Evolutionary conservation across 805 yeast genomes (phyloP), one percentile per base, ranked within the genome.

Genomic region (Barnettozyma californica): DNA sequence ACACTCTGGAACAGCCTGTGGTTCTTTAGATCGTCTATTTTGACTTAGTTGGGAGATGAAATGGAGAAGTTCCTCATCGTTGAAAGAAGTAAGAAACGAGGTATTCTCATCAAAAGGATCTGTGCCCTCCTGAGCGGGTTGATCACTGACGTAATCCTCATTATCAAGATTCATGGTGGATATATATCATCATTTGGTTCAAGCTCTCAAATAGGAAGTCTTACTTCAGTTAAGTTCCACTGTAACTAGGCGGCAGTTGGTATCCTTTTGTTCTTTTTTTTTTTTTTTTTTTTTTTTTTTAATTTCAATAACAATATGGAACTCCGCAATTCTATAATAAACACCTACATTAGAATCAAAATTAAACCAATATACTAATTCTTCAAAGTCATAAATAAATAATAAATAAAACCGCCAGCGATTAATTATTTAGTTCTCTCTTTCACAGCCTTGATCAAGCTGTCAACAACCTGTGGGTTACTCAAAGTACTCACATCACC

Each of bases 401-500:
- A 20, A 25, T 25, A 40, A 41, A 29, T 31, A 41, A 31, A 27
- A 29, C 44, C 33, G 34, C 34, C 37, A 19, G 29, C 31, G 25
- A 45, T 29, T 38, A 38, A n/a, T 51, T 37, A 51, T 38, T 50
- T 53, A 25, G 45, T 41, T 36, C 42, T 55, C 20, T 49, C 56
- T 19, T 70, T 70, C 31, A 76, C 83, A 23, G 73, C 74, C 39
- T 68, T 76, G 49, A 85, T 84, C 58, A 85, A 71, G 49, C 83
- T 84, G 36, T 76, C 78, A 40, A 85, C 92, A 55, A 84, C 77
- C 52, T 77, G 80, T 20, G 94, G 92, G 64, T 86, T 85, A 44
- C 90, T 80, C 63, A 85, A 76, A 14, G 94, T 85, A 34, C 88
- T 73, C 53, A 82, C 79, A 70, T 85, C 94, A 54, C 94, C 94